Evolutionary conservation across 2,329 filamentous ascomycete species (phyloP).

Genomic region (Paecilomyces formosus): DNA sequence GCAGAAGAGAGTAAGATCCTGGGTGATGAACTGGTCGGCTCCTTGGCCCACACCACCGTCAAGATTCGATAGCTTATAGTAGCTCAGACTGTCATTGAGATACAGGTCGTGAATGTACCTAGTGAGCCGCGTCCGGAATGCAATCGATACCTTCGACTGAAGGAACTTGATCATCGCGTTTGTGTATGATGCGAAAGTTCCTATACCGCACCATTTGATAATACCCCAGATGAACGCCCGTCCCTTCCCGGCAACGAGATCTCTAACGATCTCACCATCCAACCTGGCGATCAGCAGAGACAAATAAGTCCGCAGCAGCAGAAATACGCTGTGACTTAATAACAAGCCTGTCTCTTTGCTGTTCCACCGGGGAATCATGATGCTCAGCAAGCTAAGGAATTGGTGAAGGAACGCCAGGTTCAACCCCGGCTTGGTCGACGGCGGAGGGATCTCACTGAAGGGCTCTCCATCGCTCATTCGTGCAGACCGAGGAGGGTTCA

Average conservation of each 20-base stretch:
- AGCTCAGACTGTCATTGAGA: slow-evolving; percentile 87
- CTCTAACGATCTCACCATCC: slow-evolving; percentile 92
- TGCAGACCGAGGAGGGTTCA: slow-evolving; percentile 80
- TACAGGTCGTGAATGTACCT: slow-evolving; percentile 97
- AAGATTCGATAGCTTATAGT: slow-evolving; percentile 88
- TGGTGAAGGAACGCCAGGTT: slow-evolving; percentile 96
- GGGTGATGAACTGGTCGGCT: slow-evolving; percentile 94
- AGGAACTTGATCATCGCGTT: slow-evolving; percentile 99
- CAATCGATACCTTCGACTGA: slow-evolving; percentile 95
- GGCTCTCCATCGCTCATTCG: slow-evolving; percentile 61
- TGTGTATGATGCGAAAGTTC: slow-evolving; percentile 88
- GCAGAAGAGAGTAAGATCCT: slow-evolving; percentile 93
- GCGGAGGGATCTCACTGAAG: slow-evolving; percentile 63
- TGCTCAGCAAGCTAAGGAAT: slow-evolving; percentile 90
- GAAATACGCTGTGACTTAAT: slow-evolving; percentile 78
- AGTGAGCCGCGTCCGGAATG: slow-evolving; percentile 89
- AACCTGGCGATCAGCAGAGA: slow-evolving; percentile 87
- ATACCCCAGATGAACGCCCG: slow-evolving; percentile 83
- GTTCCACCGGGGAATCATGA: slow-evolving; percentile 92
- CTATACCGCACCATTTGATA: slow-evolving; percentile 89
- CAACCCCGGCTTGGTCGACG: slow-evolving; percentile 85
- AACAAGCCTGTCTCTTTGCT: slow-evolving; percentile 93
- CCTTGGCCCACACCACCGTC: slow-evolving; percentile 89
- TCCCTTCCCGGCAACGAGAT: slow-evolving; percentile 91
- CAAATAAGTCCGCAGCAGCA: slow-evolving; percentile 87